Evolutionary conservation across 371 early-diverging fungal genomes (phyloP).

Genomic region (Funneliformis caledonium): DNA sequence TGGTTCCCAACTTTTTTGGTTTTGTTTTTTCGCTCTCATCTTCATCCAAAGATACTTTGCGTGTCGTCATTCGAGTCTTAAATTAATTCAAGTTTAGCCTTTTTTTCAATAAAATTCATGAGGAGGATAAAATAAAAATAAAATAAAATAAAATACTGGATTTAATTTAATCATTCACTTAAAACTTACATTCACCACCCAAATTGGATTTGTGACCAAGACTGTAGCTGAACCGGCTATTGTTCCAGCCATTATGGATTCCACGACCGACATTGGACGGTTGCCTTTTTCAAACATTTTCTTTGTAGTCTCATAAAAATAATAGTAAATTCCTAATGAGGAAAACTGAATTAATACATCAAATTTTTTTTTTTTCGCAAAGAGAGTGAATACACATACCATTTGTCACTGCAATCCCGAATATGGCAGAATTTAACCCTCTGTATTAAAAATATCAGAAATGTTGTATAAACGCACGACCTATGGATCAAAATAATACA

Average conservation of each 20-base stretch:
- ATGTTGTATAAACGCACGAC: background rate
- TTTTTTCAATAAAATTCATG: too few species aligned
- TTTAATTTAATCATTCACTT: background rate
- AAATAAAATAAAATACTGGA: background rate
- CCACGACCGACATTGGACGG: constrained; percentile 73
- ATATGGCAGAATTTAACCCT: constrained; percentile 93
- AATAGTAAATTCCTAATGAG: constrained; percentile 79
- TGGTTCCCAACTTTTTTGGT: constrained; percentile 49
- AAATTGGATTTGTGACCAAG: constrained; percentile 94
- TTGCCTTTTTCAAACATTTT: constrained; percentile 75
- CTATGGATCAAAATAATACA: too few species aligned
- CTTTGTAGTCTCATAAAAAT: constrained; percentile 94
- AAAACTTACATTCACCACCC: constrained; percentile 89
- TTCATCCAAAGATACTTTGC: constrained; percentile 59
- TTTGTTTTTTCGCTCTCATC: constrained; percentile 38
- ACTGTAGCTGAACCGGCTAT: constrained; percentile 89
- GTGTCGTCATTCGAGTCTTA: constrained; percentile 72
- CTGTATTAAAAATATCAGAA: constrained; percentile 48
- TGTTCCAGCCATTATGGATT: constrained; percentile 92
- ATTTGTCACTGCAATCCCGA: constrained; percentile 95
- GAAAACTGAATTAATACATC: background rate
- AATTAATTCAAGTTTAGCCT: background rate
- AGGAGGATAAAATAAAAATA: background rate
- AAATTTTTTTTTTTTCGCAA: background rate
- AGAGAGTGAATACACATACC: constrained; percentile 51